phyloP scores from a whole-genome alignment of 2,329 filamentous ascomycete species.

The Colletotrichum sp. region DNA sequence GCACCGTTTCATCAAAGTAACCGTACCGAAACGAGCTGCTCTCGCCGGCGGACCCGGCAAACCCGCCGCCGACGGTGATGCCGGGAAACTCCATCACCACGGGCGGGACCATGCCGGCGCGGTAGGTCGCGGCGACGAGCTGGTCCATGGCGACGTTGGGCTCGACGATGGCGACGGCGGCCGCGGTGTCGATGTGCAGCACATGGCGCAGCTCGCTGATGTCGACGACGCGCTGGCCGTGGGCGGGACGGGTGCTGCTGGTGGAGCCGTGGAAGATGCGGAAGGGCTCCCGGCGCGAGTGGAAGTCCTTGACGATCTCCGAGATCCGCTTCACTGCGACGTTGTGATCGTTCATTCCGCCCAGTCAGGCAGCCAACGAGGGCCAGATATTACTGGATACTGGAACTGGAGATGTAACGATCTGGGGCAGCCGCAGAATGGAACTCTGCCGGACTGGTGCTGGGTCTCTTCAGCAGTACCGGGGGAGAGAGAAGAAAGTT shows the following conservation, averaged over 20 bases:
- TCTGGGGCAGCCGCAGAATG: neutral
- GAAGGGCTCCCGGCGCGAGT: slow-evolving; percentile 58
- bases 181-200: slow-evolving; percentile 59
- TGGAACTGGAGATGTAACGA: neutral
- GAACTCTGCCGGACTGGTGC: neutral
- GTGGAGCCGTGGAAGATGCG: slow-evolving; percentile 81
- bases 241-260: slow-evolving; percentile 72
- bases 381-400: neutral
- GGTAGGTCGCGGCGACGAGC: slow-evolving; percentile 63
- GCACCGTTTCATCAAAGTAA: slow-evolving; percentile 68
- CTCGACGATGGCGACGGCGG: slow-evolving; percentile 67
- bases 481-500: neutral
- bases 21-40: slow-evolving; percentile 72
- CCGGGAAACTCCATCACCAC: slow-evolving; percentile 76
- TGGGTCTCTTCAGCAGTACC: neutral
- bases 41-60: slow-evolving; percentile 71
- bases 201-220: slow-evolving; percentile 69
- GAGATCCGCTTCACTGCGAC: slow-evolving; percentile 48
- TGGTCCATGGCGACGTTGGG: slow-evolving; percentile 74
- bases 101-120: slow-evolving; percentile 62
- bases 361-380: neutral
- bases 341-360: slow-evolving; percentile 50
- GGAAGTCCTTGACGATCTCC: slow-evolving; percentile 47
- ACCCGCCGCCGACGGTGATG: slow-evolving; percentile 74
- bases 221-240: slow-evolving; percentile 65